Conservation (phyloP, 2,329 filamentous ascomycete species). For the Aspergillus nomiae region DNA sequence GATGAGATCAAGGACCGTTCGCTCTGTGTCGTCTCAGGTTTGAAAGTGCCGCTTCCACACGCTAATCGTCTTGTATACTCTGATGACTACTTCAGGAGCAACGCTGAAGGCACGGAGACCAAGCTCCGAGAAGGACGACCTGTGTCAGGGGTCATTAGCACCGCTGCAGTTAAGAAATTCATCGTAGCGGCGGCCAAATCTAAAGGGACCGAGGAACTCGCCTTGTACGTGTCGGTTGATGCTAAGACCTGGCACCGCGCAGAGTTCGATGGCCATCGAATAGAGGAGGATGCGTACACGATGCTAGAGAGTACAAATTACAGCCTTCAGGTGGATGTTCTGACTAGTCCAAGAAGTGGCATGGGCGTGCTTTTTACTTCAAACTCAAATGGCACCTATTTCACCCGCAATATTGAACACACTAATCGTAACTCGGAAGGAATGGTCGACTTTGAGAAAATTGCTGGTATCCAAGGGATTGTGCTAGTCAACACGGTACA, state of each 20-base stretch:
- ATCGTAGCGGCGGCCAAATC: conserved; percentile 81
- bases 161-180: conserved; percentile 83
- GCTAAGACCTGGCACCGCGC: conserved; percentile 86
- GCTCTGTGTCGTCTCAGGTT: conserved; percentile 76
- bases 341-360: conserved; percentile 64
- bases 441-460: conserved; percentile 92
- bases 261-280: conserved; percentile 83
- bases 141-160: conserved; percentile 76
- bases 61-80: conserved; percentile 80
- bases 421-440: conserved; percentile 80
- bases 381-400: conserved; percentile 96
- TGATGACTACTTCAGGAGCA: conserved; percentile 74
- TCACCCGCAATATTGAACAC: conserved; percentile 86
- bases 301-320: conserved; percentile 96
- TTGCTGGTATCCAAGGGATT: conserved; percentile 87
- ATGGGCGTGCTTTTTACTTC: conserved; percentile 93
- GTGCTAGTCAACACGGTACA: conserved; percentile 86
- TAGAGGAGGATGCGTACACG: conserved; percentile 85
- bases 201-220: conserved; percentile 82
- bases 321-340: conserved; percentile 94
- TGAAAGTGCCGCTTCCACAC: conserved; percentile 68
- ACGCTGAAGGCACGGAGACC: conserved; percentile 65
- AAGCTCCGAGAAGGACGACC: conserved; percentile 72
- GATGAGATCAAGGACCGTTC: conserved; percentile 70
- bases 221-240: conserved; percentile 85